A percentile compares a stretch with the other conserved stretches of the same genome.
Conservation (phyloP, 225 moss, liverwort and hornwort genomes). For the Physcomitrellopsis africana region DNA sequence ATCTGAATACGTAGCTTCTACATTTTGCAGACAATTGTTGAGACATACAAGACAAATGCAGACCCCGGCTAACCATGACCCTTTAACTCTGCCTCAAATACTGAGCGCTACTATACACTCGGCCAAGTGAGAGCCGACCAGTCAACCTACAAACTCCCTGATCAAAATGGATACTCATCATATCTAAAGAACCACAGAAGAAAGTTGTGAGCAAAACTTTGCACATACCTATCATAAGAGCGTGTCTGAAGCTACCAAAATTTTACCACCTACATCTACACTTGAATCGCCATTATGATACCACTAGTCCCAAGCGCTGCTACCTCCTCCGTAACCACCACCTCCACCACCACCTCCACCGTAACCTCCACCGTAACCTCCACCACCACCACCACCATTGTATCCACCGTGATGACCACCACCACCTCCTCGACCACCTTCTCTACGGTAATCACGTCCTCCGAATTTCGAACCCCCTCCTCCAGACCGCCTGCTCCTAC, state of each 20-base stretch:
- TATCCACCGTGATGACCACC: constrained; percentile 48
- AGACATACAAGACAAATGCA: constrained; percentile 47
- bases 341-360: constrained; percentile 49
- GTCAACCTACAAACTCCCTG: constrained; percentile 67
- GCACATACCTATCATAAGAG: constrained; percentile 42
- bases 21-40: constrained; percentile 55
- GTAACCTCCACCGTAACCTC: constrained; percentile 76
- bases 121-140: constrained; percentile 92
- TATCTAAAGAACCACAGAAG: constrained; percentile 55
- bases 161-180: constrained; percentile 58
- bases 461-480: constrained; percentile 25
- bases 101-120: constrained; percentile 90
- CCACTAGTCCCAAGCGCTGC: constrained; percentile 91
- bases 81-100: constrained; percentile 49
- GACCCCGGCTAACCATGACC: constrained; percentile 50
- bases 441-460: constrained; percentile 11
- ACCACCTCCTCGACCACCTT: constrained; percentile 49
- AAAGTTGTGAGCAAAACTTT: constrained; percentile 85
- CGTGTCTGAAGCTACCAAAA: constrained; percentile 75
- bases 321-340: constrained; percentile 74
- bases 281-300: constrained; percentile 6
- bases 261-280: constrained; percentile 45
- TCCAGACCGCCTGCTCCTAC: constrained; percentile 47
- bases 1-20: constrained; percentile 64
- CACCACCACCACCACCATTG: constrained; percentile 55